Base-by-base conservation (phyloP, 441 rosid genomes). In the Breynia disticha region DNA sequence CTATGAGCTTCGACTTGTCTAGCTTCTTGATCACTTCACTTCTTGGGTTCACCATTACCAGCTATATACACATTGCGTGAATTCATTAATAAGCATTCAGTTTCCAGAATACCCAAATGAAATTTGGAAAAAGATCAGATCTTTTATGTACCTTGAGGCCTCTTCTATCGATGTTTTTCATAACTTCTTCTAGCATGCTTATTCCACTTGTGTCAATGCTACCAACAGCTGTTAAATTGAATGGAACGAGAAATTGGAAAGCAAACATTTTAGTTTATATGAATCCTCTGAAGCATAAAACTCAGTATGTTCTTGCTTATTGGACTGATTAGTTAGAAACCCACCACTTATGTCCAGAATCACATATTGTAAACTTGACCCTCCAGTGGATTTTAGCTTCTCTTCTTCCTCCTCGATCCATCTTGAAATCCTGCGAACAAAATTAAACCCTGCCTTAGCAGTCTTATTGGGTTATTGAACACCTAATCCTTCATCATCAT, bases 121-220 rank as follows among this genome's bases (percentile, higher is more conserved):
- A 13, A 15, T 1, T 12, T 2, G 11, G 35, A 16, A 37, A n/a
- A 9, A 41, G 7, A 19, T 2, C 9, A 21, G 46, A 24, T 4
- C 9, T 38, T n/a, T n/a, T 35, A 57, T 19, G 24, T 73, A 87
- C 98, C 89, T 84, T 78, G 20, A 84, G 67, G 15, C 43, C 80
- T 67, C 77, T 81, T 68, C 96, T 73, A 19, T 81, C 93, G 2
- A 70, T 57, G 48, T 50, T 52, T 71, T 84, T 89, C 70, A 81
- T 79, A 5, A 72, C 55, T 69, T 93, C 98, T 46, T 81, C 90
- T 19, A 89, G 68, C 96, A 89, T 88, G 78, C 87, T 76, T 56
- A 86, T 82, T 24, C 98, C 98, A 63, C 97, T 91, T 22, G 98
- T 84, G 64, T 93, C 98, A 21, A 88, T 86, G 76, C 83, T 87